Percentiles rank a stretch among this genome's conserved stretches.
These are phyloP conservation scores for Sinapis alba DNA, from an alignment of 441 rosid species.

Conservation along the genomic window DNA sequence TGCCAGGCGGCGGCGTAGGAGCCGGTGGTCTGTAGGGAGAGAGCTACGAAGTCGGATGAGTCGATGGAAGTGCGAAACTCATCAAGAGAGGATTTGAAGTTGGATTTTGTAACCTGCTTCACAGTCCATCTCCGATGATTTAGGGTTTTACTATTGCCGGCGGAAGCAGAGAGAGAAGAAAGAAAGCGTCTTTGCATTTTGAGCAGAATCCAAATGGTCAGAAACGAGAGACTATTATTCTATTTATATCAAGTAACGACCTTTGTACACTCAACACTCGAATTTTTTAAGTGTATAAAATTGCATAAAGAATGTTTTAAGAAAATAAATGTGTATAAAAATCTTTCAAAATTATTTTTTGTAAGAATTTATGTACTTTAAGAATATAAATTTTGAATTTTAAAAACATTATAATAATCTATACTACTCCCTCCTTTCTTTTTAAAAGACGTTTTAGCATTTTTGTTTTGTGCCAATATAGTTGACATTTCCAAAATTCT, in stretches of 20 bases:
- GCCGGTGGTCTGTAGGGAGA: conserved; percentile 72
- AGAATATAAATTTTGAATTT: too few species aligned
- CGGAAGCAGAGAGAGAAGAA: conserved; percentile 27
- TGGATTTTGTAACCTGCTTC: conserved; percentile 69
- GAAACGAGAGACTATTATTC: background rate
- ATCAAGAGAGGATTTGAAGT: conserved; percentile 52
- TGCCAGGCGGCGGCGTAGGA: conserved; percentile 83
- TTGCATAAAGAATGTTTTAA: too few species aligned
- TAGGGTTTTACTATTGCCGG: conserved; percentile 41
- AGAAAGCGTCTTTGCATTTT: conserved; percentile 48
- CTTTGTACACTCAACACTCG: too few species aligned
- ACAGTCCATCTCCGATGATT: conserved; percentile 46
- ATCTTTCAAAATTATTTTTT: too few species aligned
- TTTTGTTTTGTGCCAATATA: too few species aligned
- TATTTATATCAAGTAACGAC: background rate
- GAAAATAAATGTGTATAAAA: too few species aligned
- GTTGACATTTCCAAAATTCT: too few species aligned
- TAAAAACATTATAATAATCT: too few species aligned
- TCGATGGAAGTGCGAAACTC: conserved; percentile 59
- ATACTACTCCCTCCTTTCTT: too few species aligned
- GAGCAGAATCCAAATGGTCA: background rate
- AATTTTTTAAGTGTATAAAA: too few species aligned
- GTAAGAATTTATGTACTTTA: too few species aligned
- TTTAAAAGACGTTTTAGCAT: too few species aligned
- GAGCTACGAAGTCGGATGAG: conserved; percentile 66